A percentile compares a stretch with the other conserved stretches of the same genome.
Evolutionary conservation across 2,329 filamentous ascomycete genomes (phyloP).

Genomic region (Alternaria sp.): DNA sequence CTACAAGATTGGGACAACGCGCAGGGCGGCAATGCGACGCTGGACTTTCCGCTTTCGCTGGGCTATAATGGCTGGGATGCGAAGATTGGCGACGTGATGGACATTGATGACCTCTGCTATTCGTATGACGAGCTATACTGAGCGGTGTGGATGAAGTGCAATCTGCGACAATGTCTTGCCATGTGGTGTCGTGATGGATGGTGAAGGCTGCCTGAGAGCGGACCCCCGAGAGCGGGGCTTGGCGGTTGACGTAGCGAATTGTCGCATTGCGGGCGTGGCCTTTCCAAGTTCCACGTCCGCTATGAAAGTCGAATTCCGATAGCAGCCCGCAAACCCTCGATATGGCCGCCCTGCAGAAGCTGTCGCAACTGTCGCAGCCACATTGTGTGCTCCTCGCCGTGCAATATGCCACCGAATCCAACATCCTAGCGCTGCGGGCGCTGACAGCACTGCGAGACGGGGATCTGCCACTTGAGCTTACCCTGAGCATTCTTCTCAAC

Average conservation of each 20-base stretch:
- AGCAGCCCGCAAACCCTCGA: background rate
- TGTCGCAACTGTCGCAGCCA: conserved; percentile 62
- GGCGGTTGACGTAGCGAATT: conserved; percentile 27
- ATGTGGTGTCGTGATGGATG: background rate
- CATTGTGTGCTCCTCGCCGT: conserved; percentile 77
- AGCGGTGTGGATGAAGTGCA: background rate
- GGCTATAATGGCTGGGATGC: background rate
- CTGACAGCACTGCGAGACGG: conserved; percentile 64
- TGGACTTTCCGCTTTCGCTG: background rate
- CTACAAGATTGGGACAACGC: background rate
- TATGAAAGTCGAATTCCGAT: background rate
- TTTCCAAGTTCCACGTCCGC: background rate
- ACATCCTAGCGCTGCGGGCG: conserved; percentile 67
- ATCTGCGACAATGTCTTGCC: fast-evolving
- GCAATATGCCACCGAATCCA: conserved; percentile 69
- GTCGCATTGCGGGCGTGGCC: conserved; percentile 18
- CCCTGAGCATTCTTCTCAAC: conserved; percentile 76
- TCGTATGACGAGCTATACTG: background rate
- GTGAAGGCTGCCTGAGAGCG: conserved; percentile 1
- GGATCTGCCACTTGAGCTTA: conserved; percentile 67
- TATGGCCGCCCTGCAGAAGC: conserved; percentile 38
- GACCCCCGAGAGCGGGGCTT: conserved; percentile 21
- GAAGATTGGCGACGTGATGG: background rate
- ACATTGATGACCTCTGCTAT: background rate
- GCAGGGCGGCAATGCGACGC: background rate